phyloP scores from a whole-genome alignment of 345 rosid species.

The Psidium guajava region DNA sequence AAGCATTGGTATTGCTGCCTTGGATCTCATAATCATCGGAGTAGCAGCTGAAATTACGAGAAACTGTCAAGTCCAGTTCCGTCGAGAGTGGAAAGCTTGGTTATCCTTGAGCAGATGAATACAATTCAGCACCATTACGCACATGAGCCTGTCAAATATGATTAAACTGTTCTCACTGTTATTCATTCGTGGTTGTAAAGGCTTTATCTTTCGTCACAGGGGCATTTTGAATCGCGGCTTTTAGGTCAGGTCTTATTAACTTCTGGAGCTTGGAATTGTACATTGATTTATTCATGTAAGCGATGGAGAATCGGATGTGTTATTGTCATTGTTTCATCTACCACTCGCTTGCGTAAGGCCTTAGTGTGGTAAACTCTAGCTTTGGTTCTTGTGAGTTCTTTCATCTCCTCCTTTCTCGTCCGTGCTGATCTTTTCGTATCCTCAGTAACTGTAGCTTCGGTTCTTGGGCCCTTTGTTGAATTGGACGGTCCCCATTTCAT shows the following conservation, averaged over 20 bases:
- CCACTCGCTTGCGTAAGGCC: not conserved
- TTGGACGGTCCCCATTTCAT: not conserved
- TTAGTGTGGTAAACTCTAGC: not conserved
- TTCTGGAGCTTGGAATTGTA: not conserved
- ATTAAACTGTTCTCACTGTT: not conserved
- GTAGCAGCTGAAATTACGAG: not conserved
- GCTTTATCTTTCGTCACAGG: not conserved
- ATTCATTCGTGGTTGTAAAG: not conserved
- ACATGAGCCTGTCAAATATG: not conserved
- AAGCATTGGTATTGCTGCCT: slow-evolving; percentile 9
- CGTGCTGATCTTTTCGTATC: not conserved
- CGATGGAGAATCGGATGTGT: not conserved
- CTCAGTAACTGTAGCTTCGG: not conserved
- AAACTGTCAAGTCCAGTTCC: not conserved
- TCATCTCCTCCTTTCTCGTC: not conserved
- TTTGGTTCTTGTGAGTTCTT: not conserved
- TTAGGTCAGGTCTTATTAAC: not conserved
- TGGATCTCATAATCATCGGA: not conserved
- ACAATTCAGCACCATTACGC: no score
- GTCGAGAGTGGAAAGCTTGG: not conserved
- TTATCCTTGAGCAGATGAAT: not conserved
- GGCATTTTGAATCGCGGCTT: not conserved
- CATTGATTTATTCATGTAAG: not conserved
- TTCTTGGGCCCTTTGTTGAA: not conserved
- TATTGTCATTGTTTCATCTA: not conserved